Conservation (phyloP, 345 rosid species). For the Eucalyptus marginata region DNA sequence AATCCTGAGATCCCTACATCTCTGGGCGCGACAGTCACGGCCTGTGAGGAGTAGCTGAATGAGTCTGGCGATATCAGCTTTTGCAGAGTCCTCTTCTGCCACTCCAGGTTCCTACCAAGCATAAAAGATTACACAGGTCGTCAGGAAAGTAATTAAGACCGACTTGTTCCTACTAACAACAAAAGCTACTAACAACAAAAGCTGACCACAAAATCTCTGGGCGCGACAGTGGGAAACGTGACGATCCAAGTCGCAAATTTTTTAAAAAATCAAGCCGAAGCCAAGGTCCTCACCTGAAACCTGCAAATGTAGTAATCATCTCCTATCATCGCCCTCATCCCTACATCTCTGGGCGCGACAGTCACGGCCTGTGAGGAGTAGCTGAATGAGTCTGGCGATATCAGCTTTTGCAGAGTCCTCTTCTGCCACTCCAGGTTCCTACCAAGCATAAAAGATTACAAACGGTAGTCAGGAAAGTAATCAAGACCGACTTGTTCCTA, state of each 20-base stretch:
- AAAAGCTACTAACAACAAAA: too few species aligned
- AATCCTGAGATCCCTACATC: constrained; percentile 5
- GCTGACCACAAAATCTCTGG: too few species aligned
- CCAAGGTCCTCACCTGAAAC: too few species aligned
- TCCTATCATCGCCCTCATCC: too few species aligned
- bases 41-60: constrained; percentile 17
- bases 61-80: constrained; percentile 30
- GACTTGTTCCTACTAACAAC: not conserved
- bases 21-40: constrained; percentile 12
- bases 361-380: constrained; percentile 15
- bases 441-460: not conserved
- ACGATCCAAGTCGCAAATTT: too few species aligned
- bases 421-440: constrained; percentile 56
- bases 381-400: constrained; percentile 23
- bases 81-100: constrained; percentile 54
- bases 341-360: constrained; percentile 1
- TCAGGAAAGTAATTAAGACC: not conserved
- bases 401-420: constrained; percentile 53
- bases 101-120: constrained; percentile 36
- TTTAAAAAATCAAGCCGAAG: too few species aligned
- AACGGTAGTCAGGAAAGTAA: not conserved
- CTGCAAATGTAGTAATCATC: too few species aligned
- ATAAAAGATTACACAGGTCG: not conserved
- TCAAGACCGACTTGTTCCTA: not conserved
- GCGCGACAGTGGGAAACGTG: too few species aligned